These are phyloP conservation scores for Coemansia sp. DNA, from an alignment of 192 early-diverging fungal species.

Conservation along the genomic window DNA sequence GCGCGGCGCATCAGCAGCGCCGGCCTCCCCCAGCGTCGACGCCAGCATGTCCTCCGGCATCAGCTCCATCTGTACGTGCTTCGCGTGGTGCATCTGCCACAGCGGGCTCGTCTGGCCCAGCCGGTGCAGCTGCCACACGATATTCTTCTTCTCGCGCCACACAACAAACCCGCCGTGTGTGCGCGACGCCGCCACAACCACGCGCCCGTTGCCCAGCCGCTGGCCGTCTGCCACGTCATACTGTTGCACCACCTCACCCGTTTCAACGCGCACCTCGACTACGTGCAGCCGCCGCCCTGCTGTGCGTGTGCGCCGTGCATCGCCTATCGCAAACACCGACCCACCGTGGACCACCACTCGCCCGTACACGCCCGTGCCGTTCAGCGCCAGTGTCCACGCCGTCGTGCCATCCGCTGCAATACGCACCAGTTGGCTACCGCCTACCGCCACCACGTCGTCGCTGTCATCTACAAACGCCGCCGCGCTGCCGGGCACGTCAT, in stretches of 20 bases:
- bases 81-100: slow-evolving; percentile 46
- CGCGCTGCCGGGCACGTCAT: slow-evolving; percentile 28
- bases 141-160: slow-evolving; percentile 54
- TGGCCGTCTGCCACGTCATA: slow-evolving; percentile 37
- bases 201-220: slow-evolving; percentile 18
- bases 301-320: slow-evolving; percentile 26
- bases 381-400: slow-evolving; percentile 39
- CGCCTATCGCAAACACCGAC: slow-evolving; percentile 37
- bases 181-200: slow-evolving; percentile 36
- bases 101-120: slow-evolving; percentile 28
- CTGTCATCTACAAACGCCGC: slow-evolving; percentile 43
- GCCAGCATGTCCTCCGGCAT: slow-evolving; percentile 45
- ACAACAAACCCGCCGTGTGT: slow-evolving; percentile 49
- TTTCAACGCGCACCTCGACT: slow-evolving; percentile 29
- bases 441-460: slow-evolving; percentile 41
- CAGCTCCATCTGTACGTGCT: slow-evolving; percentile 41
- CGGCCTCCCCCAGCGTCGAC: slow-evolving; percentile 40
- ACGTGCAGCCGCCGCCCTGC: slow-evolving; percentile 30
- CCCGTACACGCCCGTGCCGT: slow-evolving; percentile 31
- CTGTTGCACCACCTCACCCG: slow-evolving; percentile 36
- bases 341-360: slow-evolving; percentile 39
- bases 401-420: slow-evolving; percentile 17
- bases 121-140: slow-evolving; percentile 46
- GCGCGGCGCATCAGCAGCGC: slow-evolving; percentile 18
- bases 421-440: slow-evolving; percentile 40